Conservation (phyloP, 2,329 filamentous ascomycete species). For the Scedosporium apiospermum region DNA sequence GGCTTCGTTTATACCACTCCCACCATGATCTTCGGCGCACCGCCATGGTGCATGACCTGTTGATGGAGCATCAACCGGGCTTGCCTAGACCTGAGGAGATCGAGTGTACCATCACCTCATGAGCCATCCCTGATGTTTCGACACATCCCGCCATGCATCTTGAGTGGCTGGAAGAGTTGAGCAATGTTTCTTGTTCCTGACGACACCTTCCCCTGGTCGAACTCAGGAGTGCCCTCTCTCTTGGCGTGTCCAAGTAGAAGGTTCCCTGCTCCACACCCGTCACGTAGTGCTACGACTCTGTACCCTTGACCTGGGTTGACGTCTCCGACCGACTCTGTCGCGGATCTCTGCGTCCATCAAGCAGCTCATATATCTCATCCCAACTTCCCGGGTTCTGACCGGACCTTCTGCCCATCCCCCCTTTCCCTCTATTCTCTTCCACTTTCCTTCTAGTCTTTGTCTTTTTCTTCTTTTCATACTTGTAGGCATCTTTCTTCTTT, state of each 20-base stretch:
- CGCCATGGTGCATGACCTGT: conserved; percentile 1
- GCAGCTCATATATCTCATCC: conserved; percentile 5
- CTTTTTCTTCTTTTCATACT: conserved; percentile 2
- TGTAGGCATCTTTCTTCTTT: conserved; percentile 2
- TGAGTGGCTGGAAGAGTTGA: not conserved
- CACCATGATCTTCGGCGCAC: conserved; percentile 5
- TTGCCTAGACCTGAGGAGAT: not conserved
- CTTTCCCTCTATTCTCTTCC: not conserved
- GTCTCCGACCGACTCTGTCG: conserved; percentile 6
- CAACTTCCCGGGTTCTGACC: conserved; percentile 4
- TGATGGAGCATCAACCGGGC: conserved; percentile 4
- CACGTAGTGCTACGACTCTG: not conserved
- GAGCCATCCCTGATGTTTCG: not conserved
- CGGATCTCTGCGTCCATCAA: conserved; percentile 7
- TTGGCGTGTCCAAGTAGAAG: conserved; percentile 1
- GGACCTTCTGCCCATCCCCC: not conserved
- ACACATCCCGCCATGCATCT: not conserved
- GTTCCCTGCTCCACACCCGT: not conserved
- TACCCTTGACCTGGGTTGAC: conserved; percentile 1
- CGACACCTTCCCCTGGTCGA: not conserved
- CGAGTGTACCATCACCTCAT: not conserved
- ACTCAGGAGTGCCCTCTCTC: not conserved
- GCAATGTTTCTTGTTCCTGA: conserved; percentile 2
- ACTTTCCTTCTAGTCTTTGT: not conserved
- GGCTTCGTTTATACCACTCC: not conserved